phyloP scores from a whole-genome alignment of 768 basidiomycete genomes.

The Leccinum pellstonianum region DNA sequence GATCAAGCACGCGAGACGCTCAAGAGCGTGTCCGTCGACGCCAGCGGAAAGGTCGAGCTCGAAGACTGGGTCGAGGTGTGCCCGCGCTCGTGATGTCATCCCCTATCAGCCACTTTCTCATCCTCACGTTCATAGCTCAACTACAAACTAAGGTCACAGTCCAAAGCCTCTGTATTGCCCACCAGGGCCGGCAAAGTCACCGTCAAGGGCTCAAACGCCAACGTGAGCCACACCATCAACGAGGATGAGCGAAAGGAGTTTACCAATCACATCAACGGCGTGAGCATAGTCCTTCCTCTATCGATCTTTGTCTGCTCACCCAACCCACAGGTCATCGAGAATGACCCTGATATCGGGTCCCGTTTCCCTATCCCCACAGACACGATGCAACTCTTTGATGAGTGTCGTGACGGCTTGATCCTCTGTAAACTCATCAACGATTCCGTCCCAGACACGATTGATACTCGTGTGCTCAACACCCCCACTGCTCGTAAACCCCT shows the following conservation, averaged over 20 bases:
- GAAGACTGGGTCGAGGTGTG: conserved; percentile 98
- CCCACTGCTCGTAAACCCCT: conserved; percentile 75
- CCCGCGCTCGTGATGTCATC: conserved; percentile 22
- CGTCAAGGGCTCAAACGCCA: conserved; percentile 91
- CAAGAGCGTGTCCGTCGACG: conserved; percentile 92
- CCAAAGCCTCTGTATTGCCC: conserved; percentile 44
- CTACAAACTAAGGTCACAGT: conserved; percentile 67
- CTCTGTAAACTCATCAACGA: conserved; percentile 99
- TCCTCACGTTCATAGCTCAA: conserved; percentile 54
- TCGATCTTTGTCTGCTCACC: conserved; percentile 4
- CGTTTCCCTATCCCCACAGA: conserved; percentile 91
- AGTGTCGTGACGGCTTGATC: conserved; percentile 92
- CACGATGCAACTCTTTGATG: conserved; percentile 99
- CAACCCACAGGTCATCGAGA: conserved; percentile 73
- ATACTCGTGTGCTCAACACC: conserved; percentile 96
- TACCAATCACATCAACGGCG: conserved; percentile 97
- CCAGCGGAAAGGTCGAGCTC: conserved; percentile 92
- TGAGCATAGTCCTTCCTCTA: conserved; percentile 40
- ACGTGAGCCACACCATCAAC: conserved; percentile 96
- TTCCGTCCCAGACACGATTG: conserved; percentile 98
- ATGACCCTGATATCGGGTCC: conserved; percentile 78
- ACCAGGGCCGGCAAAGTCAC: conserved; percentile 88
- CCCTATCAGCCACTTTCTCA: conserved; percentile 14
- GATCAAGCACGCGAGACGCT: conserved; percentile 87
- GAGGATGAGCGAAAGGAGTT: conserved; percentile 95